These are phyloP conservation scores for Epichloe typhina DNA, from an alignment of 2,329 filamentous ascomycete genomes.

Conservation along the genomic window DNA sequence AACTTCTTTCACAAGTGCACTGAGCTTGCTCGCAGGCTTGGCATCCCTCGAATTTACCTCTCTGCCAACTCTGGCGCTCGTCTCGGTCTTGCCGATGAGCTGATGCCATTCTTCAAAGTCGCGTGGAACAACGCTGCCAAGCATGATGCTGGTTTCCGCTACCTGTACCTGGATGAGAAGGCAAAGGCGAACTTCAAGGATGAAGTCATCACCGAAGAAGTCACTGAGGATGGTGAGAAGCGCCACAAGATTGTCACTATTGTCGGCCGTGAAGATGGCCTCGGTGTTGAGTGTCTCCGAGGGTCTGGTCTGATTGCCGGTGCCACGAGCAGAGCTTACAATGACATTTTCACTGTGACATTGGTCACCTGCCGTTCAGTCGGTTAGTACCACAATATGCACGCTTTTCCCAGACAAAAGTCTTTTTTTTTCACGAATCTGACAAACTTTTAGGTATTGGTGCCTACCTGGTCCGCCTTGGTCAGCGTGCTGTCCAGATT, in stretches of 20 bases:
- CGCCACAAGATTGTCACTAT: constrained; percentile 91
- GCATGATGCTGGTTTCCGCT: constrained; percentile 87
- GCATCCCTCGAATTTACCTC: constrained; percentile 92
- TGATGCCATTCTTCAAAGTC: constrained; percentile 94
- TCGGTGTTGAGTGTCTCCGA: constrained; percentile 93
- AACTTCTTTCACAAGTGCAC: constrained; percentile 99
- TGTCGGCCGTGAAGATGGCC: constrained; percentile 83
- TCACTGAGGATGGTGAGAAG: constrained; percentile 76
- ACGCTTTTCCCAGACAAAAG: too few relatives aligned
- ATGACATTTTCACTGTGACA: constrained; percentile 97
- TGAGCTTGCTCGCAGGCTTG: constrained; percentile 82
- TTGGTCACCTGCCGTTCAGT: constrained; percentile 96
- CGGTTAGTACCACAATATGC: constrained; percentile 42
- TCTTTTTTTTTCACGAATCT: not conserved
- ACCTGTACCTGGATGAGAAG: constrained; percentile 83
- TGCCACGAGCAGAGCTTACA: constrained; percentile 91
- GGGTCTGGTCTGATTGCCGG: constrained; percentile 97
- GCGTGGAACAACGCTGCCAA: constrained; percentile 81
- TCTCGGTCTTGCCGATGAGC: constrained; percentile 89
- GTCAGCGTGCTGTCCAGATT: constrained; percentile 96
- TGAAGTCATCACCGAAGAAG: constrained; percentile 61
- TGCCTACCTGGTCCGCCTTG: constrained; percentile 95
- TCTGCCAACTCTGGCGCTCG: constrained; percentile 98
- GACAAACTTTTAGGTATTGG: constrained; percentile 54
- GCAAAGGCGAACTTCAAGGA: constrained; percentile 79